phyloP scores from a whole-genome alignment of 768 basidiomycete genomes.

The Tylopilus plumbeoviolaceoides region DNA sequence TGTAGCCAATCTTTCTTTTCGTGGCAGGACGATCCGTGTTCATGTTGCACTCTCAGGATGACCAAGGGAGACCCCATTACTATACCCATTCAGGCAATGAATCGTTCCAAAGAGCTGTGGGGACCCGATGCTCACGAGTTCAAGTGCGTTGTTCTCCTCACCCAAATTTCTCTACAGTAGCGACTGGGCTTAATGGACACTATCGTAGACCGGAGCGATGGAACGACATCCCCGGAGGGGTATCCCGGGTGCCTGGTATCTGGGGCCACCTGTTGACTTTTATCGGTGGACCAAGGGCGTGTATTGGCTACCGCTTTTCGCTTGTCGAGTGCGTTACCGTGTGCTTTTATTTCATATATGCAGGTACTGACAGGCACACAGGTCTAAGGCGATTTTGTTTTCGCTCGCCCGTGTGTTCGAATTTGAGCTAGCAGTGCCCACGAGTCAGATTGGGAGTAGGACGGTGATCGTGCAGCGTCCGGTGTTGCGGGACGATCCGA shows the following conservation, averaged over 20 bases:
- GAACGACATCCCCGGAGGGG: conserved; percentile 43
- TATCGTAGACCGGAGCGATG: conserved; percentile 59
- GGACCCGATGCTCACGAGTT: conserved; percentile 62
- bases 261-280: conserved; percentile 61
- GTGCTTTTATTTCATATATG: no score
- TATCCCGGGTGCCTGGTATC: conserved; percentile 49
- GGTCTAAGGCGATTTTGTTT: conserved; percentile 45
- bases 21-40: not conserved
- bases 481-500: conserved; percentile 36
- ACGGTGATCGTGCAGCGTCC: conserved; percentile 41
- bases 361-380: conserved; percentile 2
- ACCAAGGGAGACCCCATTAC: conserved; percentile 44
- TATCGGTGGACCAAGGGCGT: conserved; percentile 59
- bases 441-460: conserved; percentile 33
- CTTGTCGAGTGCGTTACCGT: conserved; percentile 47
- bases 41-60: conserved; percentile 24
- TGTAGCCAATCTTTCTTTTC: not conserved
- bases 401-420: conserved; percentile 48
- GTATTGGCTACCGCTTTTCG: conserved; percentile 66
- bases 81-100: conserved; percentile 51
- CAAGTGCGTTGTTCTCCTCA: conserved; percentile 35
- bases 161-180: not conserved
- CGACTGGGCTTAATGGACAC: not conserved
- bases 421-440: conserved; percentile 50
- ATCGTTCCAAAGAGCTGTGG: conserved; percentile 53